Evolutionary conservation across 1,139 yeast species (phyloP).

Genomic region (Kluyveromyces sp.): DNA sequence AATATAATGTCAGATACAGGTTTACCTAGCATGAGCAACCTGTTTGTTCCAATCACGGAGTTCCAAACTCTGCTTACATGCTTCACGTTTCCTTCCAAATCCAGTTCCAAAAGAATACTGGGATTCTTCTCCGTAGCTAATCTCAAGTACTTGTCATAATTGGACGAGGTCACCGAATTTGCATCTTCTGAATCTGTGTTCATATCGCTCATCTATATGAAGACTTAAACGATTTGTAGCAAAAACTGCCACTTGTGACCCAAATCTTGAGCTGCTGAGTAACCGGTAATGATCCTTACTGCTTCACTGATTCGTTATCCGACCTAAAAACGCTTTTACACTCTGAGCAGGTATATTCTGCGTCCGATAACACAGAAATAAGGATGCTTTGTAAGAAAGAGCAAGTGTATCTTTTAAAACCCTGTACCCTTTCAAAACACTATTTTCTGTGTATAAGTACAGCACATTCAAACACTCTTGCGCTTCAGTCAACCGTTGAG

Average conservation of each 20-base stretch:
- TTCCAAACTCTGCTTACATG: constrained; percentile 77
- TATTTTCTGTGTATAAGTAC: neutral
- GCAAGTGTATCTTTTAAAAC: neutral
- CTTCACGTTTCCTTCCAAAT: constrained; percentile 67
- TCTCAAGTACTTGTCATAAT: constrained; percentile 27
- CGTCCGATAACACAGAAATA: neutral
- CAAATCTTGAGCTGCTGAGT: too few species aligned
- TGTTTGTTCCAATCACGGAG: constrained; percentile 53
- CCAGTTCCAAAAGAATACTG: constrained; percentile 80
- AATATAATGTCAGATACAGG: constrained; percentile 61
- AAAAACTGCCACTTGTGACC: too few species aligned
- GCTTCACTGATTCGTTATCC: too few species aligned
- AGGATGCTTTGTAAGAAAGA: neutral
- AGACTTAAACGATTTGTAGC: neutral
- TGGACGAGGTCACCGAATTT: constrained; percentile 15
- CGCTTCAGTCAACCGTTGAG: neutral
- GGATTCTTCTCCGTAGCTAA: constrained; percentile 62
- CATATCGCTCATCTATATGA: neutral
- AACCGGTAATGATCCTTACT: too few species aligned
- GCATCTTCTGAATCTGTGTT: constrained; percentile 1
- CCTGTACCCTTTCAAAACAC: neutral
- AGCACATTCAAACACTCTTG: neutral
- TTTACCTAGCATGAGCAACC: constrained; percentile 45
- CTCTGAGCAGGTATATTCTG: too few species aligned
- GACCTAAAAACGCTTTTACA: too few species aligned